Conservation (phyloP, 805 yeast species). For the Candida anglica region DNA sequence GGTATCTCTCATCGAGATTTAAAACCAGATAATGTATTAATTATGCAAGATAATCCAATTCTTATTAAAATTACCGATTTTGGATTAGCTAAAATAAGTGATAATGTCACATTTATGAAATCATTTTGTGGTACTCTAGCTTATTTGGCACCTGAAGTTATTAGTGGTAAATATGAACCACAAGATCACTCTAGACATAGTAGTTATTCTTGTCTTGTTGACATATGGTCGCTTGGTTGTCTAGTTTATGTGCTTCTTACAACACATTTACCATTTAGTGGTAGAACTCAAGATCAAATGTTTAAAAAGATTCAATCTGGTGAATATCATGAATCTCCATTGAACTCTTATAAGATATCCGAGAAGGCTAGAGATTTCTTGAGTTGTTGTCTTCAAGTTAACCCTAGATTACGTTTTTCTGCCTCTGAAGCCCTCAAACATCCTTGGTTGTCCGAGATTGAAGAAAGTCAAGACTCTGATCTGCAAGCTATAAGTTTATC, state of each 20-base stretch:
- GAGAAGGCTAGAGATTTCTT: constrained; percentile 70
- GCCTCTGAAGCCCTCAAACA: constrained; percentile 76
- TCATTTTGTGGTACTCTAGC: constrained; percentile 98
- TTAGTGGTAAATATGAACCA: constrained; percentile 50
- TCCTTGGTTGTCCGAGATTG: constrained; percentile 64
- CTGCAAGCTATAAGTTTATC: constrained; percentile 51
- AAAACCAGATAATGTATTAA: constrained; percentile 92
- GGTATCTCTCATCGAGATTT: constrained; percentile 96
- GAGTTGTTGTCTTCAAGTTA: constrained; percentile 65
- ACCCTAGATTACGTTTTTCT: constrained; percentile 67
- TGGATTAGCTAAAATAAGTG: constrained; percentile 90
- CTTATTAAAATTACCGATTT: constrained; percentile 92
- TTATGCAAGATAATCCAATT: constrained; percentile 88
- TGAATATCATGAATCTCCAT: constrained; percentile 72
- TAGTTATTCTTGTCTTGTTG: constrained; percentile 80
- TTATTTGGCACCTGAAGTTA: constrained; percentile 94
- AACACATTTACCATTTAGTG: constrained; percentile 92
- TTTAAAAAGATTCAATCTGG: constrained; percentile 75
- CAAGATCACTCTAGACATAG: constrained; percentile 8
- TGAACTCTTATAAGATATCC: constrained; percentile 64
- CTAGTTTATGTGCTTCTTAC: constrained; percentile 87
- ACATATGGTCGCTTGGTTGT: constrained; percentile 98
- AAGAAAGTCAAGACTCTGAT: constrained; percentile 15
- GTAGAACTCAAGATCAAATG: constrained; percentile 82
- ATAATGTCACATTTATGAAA: constrained; percentile 80